Base-by-base conservation (phyloP, 2,329 filamentous ascomycete genomes). In the Trichoderma harzianum region DNA sequence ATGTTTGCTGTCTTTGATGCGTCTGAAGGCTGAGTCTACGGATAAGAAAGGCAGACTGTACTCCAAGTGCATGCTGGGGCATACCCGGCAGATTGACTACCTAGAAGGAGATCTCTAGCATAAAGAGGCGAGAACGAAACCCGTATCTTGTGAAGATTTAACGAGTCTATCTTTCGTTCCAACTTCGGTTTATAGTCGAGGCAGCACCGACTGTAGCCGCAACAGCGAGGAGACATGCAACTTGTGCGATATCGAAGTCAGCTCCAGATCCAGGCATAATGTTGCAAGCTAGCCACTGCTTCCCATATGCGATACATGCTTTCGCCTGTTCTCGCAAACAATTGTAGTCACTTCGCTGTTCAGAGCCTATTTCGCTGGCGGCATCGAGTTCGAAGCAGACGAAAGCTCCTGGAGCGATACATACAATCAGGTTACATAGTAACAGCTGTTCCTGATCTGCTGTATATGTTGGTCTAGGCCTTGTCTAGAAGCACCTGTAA, bases 1-100 rank as follows among this genome's bases (percentile, higher is more conserved):
- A 67, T 67, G 64, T 67, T 67, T 30, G 51, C 64, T 8, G 34
- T 67, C 7, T 58, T 67, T 30, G 64, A 67, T 58, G 64, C 64
- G 11, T 57, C 51, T 16, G 32, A 67, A 16, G 64, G 64, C 7
- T 67, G 12, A 58, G 24, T 18, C 11, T 4, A 7, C 7, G 47
- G 47, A 24, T 12, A 24, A 7, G n/a, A 53, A 60, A 34, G 16
- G 18, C 10, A 21, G 5, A 18, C 12, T n/a, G 4, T 21, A 10
- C 26, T 24, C 8, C 28, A 53, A 53, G 21, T 12, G 18, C 39
- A n/a, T n/a, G 3, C 4, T 10, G 18, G 3, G 0, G 39, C 7
- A n/a, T 43, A 43, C 7, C 39, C 7, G 7, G 18, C 7, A 10
- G 39, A 18, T 43, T 43, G 39, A 2, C 7, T n/a, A n/a, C n/a